Conservation (phyloP, 169 alveolate species). For the Plasmodium reichenowi region DNA sequence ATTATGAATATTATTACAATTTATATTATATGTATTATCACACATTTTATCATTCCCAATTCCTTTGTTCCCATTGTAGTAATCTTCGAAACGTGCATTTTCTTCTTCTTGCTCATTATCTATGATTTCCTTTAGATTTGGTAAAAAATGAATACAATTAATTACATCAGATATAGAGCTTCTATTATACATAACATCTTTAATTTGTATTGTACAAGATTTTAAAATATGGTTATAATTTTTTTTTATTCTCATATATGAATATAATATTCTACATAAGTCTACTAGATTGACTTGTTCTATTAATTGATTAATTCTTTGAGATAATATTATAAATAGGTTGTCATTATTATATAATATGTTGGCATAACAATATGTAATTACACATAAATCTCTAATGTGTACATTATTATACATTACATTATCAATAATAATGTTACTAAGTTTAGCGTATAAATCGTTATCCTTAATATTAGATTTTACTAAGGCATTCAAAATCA, state of each 20-base stretch:
- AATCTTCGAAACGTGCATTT: background rate
- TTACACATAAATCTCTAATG: conserved; percentile 67
- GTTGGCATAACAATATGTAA: conserved; percentile 53
- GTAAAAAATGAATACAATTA: conserved; percentile 74
- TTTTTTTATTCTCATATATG: conserved; percentile 49
- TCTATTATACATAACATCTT: conserved; percentile 18
- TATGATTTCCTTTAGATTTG: conserved; percentile 33
- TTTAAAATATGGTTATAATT: conserved; percentile 70
- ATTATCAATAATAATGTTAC: conserved; percentile 55
- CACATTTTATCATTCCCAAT: background rate
- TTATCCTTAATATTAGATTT: conserved; percentile 68
- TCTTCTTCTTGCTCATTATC: conserved; percentile 6
- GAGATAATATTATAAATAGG: conserved; percentile 59
- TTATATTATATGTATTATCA: background rate
- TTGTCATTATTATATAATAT: conserved; percentile 55
- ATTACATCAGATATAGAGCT: conserved; percentile 53
- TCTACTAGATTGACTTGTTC: conserved; percentile 59
- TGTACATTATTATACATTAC: conserved; percentile 48
- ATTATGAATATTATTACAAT: no score
- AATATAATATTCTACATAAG: conserved; percentile 62
- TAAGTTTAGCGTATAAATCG: conserved; percentile 42
- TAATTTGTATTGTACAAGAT: conserved; percentile 20
- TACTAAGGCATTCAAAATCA: conserved; percentile 71
- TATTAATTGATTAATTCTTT: conserved; percentile 39
- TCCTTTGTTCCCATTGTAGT: no score